Percentiles rank a stretch among this genome's conserved stretches.
phyloP scores from a whole-genome alignment of 768 basidiomycete genomes.

The Podaxis sp. region DNA sequence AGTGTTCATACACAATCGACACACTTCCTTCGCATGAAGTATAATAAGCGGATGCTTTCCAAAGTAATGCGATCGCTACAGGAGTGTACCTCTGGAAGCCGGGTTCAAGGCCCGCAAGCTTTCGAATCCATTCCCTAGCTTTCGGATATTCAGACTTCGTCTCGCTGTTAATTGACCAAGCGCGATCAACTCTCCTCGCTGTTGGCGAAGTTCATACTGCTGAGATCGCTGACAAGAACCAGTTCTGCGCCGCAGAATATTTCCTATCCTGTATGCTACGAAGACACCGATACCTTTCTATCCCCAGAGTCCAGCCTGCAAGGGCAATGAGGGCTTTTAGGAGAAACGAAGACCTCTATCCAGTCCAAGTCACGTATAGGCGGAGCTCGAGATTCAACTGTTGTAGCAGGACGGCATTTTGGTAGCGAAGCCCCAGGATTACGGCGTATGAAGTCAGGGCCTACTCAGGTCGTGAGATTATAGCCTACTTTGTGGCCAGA shows the following conservation, averaged over 20 bases:
- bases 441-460: conserved; percentile 4
- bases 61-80: conserved; percentile 6
- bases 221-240: neutral
- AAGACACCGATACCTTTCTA: neutral
- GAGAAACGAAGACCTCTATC: neutral
- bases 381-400: conserved; percentile 1
- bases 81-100: conserved; percentile 6
- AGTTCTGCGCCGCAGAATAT: neutral
- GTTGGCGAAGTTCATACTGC: neutral
- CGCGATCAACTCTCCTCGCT: neutral
- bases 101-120: conserved; percentile 6
- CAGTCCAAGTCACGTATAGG: conserved; percentile 1
- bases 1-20: neutral
- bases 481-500: conserved; percentile 7
- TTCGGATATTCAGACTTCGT: neutral
- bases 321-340: neutral
- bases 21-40: neutral
- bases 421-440: conserved; percentile 1
- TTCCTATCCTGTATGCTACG: neutral
- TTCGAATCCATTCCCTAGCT: neutral
- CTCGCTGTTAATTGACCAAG: neutral
- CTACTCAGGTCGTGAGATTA: conserved; percentile 8
- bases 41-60: conserved; percentile 1
- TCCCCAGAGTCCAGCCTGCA: neutral
- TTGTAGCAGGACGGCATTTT: conserved; percentile 5